phyloP scores from a whole-genome alignment of 2,329 filamentous ascomycete genomes.

The Trichophaea hybrida region DNA sequence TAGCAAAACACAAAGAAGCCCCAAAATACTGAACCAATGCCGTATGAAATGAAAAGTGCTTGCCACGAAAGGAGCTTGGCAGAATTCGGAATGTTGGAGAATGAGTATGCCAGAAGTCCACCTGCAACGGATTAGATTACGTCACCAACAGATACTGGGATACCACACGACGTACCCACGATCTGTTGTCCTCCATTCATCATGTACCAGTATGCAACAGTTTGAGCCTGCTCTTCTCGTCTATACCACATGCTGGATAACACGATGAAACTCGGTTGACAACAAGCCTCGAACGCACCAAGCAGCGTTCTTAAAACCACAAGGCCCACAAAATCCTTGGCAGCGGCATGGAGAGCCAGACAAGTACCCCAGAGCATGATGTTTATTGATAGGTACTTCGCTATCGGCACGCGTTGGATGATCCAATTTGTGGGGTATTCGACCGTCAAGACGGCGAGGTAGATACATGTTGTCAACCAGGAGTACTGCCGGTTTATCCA shows the following conservation, averaged over 20 bases:
- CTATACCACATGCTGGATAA: conserved; percentile 58
- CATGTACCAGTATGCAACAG: conserved; percentile 62
- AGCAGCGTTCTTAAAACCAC: conserved; percentile 49
- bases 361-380: conserved; percentile 50
- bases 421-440: conserved; percentile 59
- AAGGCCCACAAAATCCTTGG: conserved; percentile 45
- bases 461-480: conserved; percentile 62
- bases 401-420: conserved; percentile 50
- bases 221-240: conserved; percentile 50
- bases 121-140: conserved; percentile 27
- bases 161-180: conserved; percentile 34
- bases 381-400: conserved; percentile 50
- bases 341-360: conserved; percentile 47
- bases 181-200: conserved; percentile 64
- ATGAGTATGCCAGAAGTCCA: conserved; percentile 47
- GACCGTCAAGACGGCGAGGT: conserved; percentile 54
- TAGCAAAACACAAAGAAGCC: conserved; percentile 34
- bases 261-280: conserved; percentile 53
- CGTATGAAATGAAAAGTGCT: conserved; percentile 37
- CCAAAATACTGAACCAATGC: conserved; percentile 35
- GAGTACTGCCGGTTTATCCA: conserved; percentile 39
- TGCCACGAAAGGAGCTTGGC: conserved; percentile 35
- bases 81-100: conserved; percentile 22
- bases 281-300: conserved; percentile 56
- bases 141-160: too few species aligned